Evolutionary conservation across 345 rosid genomes (phyloP), one percentile per base, ranked within the genome.

Genomic region (Eucalyptus erythrocorys): DNA sequence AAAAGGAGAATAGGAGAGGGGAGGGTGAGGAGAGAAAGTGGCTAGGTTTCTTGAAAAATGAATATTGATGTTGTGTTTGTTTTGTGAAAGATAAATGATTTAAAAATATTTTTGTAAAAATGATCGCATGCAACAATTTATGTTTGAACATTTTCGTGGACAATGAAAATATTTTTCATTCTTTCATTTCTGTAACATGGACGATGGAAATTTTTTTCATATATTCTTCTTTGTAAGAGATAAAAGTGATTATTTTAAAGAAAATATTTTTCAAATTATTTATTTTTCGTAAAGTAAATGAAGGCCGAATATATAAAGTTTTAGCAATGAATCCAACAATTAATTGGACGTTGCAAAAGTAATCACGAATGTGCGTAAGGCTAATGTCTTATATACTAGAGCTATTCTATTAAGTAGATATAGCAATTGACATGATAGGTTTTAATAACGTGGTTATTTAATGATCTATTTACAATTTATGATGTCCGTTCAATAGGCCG

Each of bases 301-400:
- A 1, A 64, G 3, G 2, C 0, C 3, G 0, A 32, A 68, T 16
- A 16, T 32, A 16, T 0, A 16, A 16, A 17, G 4, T 71, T 71
- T 71, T 5, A 71, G 43, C 24, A 9, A 34, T 34, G 26, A 19
- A 71, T 71, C 81, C 45, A 21, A 71, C 27, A 19, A 34, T 19
- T 3, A 71, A 71, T 34, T 19, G 82, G 27, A 37, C 0, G 3
- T 14, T 7, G 37, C 21, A 64, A n/a, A 64, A 64, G 76, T 64
- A n/a, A 64, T 64, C 3, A 0, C 1, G 3, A 71, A 71, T 10
- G 81, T 0, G 2, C 8, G 26, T 37, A 34, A 71, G 81, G 45
- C 26, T 71, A 71, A 71, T 71, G 11, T 30, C 71, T 30, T 64
- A n/a, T 64, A 14, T n/a, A 64, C 81, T 16, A 34, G 8, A 9